phyloP scores from a whole-genome alignment of 2,329 filamentous ascomycete species.

The Aotearoamyces nothofagi region DNA sequence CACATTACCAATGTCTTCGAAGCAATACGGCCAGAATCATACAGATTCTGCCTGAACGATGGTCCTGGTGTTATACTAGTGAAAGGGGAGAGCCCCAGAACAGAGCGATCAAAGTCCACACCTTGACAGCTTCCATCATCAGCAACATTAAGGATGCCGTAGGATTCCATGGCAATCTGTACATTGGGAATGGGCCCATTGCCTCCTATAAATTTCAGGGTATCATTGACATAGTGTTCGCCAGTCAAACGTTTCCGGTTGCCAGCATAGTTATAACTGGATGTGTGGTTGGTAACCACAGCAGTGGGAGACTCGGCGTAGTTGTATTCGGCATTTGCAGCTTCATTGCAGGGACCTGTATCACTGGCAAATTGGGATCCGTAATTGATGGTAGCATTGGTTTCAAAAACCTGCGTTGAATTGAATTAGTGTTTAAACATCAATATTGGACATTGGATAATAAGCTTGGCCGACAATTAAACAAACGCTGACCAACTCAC shows the following conservation, averaged over 20 bases:
- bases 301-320: slow-evolving; percentile 5
- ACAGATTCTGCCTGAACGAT: slow-evolving; percentile 19
- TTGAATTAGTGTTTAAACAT: no score
- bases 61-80: slow-evolving; percentile 16
- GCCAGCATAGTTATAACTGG: slow-evolving; percentile 7
- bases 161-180: slow-evolving; percentile 15
- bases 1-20: slow-evolving; percentile 19
- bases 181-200: slow-evolving; percentile 13
- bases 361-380: no score
- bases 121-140: slow-evolving; percentile 9
- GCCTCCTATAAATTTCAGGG: slow-evolving; percentile 11
- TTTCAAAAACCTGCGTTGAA: no score
- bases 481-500: no score
- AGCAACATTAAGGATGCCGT: slow-evolving; percentile 9
- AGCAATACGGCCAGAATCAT: slow-evolving; percentile 14
- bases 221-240: slow-evolving; percentile 10
- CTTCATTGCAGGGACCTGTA: slow-evolving; percentile 8
- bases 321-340: slow-evolving; percentile 6
- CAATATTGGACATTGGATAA: no score
- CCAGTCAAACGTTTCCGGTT: slow-evolving; percentile 8
- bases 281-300: slow-evolving; percentile 3
- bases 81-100: slow-evolving; percentile 18
- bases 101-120: slow-evolving; percentile 16
- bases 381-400: slow-evolving; percentile 7
- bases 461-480: no score